phyloP scores from a whole-genome alignment of 176 grass and related monocot genomes.

The Carex littledalei region DNA sequence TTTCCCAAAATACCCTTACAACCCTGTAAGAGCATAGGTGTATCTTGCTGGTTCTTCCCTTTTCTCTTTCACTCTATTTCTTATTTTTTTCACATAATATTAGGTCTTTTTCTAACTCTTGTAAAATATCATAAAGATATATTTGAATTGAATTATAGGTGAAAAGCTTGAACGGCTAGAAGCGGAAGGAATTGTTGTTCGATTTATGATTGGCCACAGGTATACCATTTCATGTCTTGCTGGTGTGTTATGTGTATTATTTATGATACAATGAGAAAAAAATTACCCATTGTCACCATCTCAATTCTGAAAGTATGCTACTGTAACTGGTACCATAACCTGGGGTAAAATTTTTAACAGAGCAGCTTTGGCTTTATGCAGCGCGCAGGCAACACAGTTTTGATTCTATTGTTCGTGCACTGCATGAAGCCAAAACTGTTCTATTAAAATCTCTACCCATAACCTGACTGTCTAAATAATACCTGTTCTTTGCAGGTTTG shows the following conservation, averaged over 20 bases:
- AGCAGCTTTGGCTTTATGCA: no score
- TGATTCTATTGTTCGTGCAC: no score
- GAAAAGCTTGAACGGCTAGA: slow-evolving; percentile 70
- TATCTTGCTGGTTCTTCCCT: neutral
- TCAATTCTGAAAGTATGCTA: slow-evolving; percentile 12
- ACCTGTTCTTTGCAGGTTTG: neutral
- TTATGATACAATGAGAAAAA: slow-evolving; percentile 6
- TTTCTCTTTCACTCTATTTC: neutral
- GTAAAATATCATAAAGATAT: neutral
- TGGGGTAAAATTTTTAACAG: no score
- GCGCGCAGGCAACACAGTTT: no score
- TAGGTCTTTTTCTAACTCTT: neutral
- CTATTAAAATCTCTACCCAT: no score
- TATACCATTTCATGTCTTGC: slow-evolving; percentile 30
- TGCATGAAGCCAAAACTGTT: no score
- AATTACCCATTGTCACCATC: neutral
- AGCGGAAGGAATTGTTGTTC: slow-evolving; percentile 83
- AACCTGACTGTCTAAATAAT: neutral
- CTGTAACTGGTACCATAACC: neutral
- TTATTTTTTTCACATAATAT: neutral
- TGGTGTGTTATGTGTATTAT: neutral
- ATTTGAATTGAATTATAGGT: slow-evolving; percentile 33
- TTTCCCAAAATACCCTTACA: neutral
- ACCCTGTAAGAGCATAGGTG: neutral
- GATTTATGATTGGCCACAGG: slow-evolving; percentile 98